phyloP scores from a whole-genome alignment of 768 basidiomycete genomes.

The Galerina marginata region DNA sequence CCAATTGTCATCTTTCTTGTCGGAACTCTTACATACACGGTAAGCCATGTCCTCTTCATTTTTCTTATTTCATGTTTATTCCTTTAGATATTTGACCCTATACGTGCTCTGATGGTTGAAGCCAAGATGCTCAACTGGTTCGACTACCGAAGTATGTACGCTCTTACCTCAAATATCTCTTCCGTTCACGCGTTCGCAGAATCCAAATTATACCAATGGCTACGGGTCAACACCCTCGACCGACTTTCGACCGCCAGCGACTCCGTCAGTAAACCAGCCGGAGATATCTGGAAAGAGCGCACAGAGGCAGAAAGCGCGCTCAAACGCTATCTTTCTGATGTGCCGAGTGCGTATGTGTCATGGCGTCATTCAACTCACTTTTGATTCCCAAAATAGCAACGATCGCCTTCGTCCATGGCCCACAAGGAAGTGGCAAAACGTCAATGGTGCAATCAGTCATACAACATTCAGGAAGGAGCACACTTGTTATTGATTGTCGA shows the following conservation, averaged over 20 bases:
- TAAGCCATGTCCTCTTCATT: conserved; percentile 39
- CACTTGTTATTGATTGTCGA: conserved; percentile 84
- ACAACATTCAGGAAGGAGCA: conserved; percentile 62
- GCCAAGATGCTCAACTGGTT: conserved; percentile 86
- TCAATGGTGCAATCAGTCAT: conserved; percentile 61
- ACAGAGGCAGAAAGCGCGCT: conserved; percentile 74
- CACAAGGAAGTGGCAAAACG: conserved; percentile 83
- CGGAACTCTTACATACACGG: conserved; percentile 90
- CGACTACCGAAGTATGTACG: conserved; percentile 65
- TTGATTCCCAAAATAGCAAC: conserved; percentile 51
- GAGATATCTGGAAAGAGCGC: conserved; percentile 83
- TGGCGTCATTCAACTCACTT: neutral
- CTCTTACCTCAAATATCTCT: neutral
- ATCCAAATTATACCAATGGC: conserved; percentile 78
- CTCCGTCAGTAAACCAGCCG: conserved; percentile 8
- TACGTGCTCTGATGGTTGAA: conserved; percentile 84
- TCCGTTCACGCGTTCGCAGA: conserved; percentile 42
- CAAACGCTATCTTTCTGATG: conserved; percentile 74
- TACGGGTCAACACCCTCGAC: conserved; percentile 65
- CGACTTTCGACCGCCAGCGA: conserved; percentile 38
- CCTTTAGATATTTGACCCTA: conserved; percentile 88
- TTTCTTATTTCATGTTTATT: neutral
- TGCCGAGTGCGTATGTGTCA: conserved; percentile 59
- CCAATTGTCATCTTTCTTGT: conserved; percentile 85
- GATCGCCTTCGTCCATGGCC: conserved; percentile 80